Percentiles rank a stretch among this genome's conserved stretches.
Evolutionary conservation across 768 basidiomycete genomes (phyloP).

Genomic region (Lanmaoa pseudosensibilis): DNA sequence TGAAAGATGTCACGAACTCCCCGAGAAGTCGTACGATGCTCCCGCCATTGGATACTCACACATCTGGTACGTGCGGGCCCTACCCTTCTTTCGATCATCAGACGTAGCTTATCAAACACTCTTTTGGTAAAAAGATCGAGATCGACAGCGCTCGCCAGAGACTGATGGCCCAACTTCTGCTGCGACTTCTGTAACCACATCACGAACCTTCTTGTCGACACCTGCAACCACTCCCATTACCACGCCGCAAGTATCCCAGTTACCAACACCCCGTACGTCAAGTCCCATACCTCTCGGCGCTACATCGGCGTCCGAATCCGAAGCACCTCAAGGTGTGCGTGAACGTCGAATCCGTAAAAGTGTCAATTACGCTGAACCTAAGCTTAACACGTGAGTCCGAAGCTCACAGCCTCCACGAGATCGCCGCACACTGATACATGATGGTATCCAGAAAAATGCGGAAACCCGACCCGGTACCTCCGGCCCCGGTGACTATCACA

Average conservation of each 20-base stretch:
- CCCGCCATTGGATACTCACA: conserved; percentile 37
- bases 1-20: conserved; percentile 68
- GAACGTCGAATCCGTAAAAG: conserved; percentile 70
- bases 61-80: conserved; percentile 33
- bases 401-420: not conserved
- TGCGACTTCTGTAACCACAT: conserved; percentile 35
- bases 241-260: conserved; percentile 35
- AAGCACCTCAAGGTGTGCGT: conserved; percentile 35
- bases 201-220: conserved; percentile 42
- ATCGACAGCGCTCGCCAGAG: conserved; percentile 39
- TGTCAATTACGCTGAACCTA: conserved; percentile 85
- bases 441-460: conserved; percentile 72
- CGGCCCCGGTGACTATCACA: conserved; percentile 30
- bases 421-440: conserved; percentile 7
- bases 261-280: conserved; percentile 54
- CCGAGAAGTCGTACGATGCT: conserved; percentile 39
- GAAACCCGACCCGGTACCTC: conserved; percentile 64
- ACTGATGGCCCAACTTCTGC: conserved; percentile 37
- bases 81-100: not conserved
- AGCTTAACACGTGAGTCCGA: conserved; percentile 75
- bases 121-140: conserved; percentile 31
- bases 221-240: conserved; percentile 44
- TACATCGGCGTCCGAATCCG: conserved; percentile 35
- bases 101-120: conserved; percentile 15
- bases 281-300: conserved; percentile 42